Conservation (phyloP, 1,284 basidiomycete species). For the Ustilago nuda region DNA sequence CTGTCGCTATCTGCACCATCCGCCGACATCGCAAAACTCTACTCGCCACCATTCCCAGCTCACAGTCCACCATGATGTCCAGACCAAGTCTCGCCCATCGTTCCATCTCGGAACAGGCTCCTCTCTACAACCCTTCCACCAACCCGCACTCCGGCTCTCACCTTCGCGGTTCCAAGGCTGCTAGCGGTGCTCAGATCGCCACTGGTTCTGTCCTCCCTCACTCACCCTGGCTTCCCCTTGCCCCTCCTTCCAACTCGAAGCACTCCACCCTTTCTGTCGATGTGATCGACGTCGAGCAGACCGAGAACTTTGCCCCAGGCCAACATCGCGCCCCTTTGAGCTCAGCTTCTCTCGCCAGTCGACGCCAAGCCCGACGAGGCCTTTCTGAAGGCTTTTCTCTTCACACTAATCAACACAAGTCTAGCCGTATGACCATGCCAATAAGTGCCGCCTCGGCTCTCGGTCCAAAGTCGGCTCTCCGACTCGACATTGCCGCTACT, state of each 20-base stretch:
- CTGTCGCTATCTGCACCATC: constrained; percentile 6
- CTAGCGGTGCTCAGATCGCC: constrained; percentile 26
- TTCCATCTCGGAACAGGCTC: constrained; percentile 49
- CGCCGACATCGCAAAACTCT: not conserved
- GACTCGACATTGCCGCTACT: constrained; percentile 41
- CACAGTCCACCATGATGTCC: constrained; percentile 15
- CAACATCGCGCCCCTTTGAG: not conserved
- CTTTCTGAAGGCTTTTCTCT: constrained; percentile 30
- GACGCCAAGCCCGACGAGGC: constrained; percentile 35
- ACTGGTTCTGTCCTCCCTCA: constrained; percentile 36
- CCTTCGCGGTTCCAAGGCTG: constrained; percentile 30
- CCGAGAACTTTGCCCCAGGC: constrained; percentile 20
- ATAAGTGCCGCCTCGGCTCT: constrained; percentile 4
- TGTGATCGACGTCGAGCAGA: constrained; percentile 14
- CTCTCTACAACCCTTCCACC: constrained; percentile 33
- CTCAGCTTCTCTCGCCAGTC: constrained; percentile 27
- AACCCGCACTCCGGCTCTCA: constrained; percentile 27
- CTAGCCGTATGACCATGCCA: constrained; percentile 9
- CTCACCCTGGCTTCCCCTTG: constrained; percentile 43
- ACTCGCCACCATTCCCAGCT: constrained; percentile 14
- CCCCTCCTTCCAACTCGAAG: constrained; percentile 22
- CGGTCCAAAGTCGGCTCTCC: constrained; percentile 22
- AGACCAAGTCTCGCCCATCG: constrained; percentile 38
- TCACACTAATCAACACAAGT: constrained; percentile 10
- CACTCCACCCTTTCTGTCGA: not conserved